phyloP scores from a whole-genome alignment of 1,284 basidiomycete species.

The Ustilago trichophora region DNA sequence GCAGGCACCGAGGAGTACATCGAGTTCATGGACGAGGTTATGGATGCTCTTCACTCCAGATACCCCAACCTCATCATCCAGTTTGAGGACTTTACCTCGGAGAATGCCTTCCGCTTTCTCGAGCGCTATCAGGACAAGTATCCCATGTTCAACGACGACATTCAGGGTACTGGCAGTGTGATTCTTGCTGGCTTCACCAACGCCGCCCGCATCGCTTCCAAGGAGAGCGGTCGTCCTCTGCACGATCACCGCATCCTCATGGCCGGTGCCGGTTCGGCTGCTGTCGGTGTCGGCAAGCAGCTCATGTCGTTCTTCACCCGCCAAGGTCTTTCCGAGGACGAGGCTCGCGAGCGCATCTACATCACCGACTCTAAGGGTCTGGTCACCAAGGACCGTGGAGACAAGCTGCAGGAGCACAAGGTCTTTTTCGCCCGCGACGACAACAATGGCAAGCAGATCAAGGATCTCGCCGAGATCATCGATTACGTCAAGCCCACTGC shows the following conservation, averaged over 20 bases:
- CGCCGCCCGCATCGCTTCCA: slow-evolving; percentile 80
- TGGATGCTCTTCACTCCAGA: slow-evolving; percentile 72
- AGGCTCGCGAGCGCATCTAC: slow-evolving; percentile 61
- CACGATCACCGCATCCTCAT: slow-evolving; percentile 86
- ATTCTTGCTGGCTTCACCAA: slow-evolving; percentile 90
- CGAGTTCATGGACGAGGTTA: slow-evolving; percentile 92
- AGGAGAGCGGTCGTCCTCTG: slow-evolving; percentile 76
- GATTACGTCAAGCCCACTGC: slow-evolving; percentile 88
- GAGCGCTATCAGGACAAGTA: slow-evolving; percentile 63
- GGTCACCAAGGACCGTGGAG: slow-evolving; percentile 62
- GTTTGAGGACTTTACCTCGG: slow-evolving; percentile 74
- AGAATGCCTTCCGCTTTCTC: slow-evolving; percentile 64
- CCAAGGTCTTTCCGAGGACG: slow-evolving; percentile 58
- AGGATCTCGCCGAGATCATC: slow-evolving; percentile 78
- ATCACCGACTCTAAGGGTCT: slow-evolving; percentile 64
- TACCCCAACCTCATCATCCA: slow-evolving; percentile 84
- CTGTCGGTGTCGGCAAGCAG: slow-evolving; percentile 74
- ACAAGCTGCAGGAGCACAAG: slow-evolving; percentile 61
- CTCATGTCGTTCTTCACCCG: slow-evolving; percentile 63
- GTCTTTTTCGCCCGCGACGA: slow-evolving; percentile 61
- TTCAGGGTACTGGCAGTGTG: slow-evolving; percentile 74
- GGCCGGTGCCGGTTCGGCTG: slow-evolving; percentile 87
- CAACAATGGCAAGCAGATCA: slow-evolving; percentile 60
- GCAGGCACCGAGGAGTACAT: slow-evolving; percentile 65
- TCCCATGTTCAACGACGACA: slow-evolving; percentile 79